Conservation (phyloP, 306 rosid genomes). For the Corylus heterophylla region DNA sequence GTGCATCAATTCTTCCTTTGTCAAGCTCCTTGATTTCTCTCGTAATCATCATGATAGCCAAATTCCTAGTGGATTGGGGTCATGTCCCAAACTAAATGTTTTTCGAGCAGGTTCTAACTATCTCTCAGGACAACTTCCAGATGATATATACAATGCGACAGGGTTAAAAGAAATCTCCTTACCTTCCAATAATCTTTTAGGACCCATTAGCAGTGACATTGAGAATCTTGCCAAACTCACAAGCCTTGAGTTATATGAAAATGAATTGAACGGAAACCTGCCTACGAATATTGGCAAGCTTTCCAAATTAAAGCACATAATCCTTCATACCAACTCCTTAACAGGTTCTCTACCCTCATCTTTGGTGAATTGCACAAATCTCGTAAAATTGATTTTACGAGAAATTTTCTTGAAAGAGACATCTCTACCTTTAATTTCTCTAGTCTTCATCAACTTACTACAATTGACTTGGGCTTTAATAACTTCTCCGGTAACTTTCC, state of each 20-base stretch:
- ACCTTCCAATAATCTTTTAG: not conserved
- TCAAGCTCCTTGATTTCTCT: constrained; percentile 9
- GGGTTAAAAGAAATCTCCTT: not conserved
- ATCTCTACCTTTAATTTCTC: constrained; percentile 4
- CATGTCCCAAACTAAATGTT: constrained; percentile 11
- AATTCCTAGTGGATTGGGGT: not conserved
- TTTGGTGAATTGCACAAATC: constrained; percentile 10
- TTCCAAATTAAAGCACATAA: not conserved
- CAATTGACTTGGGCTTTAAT: not conserved
- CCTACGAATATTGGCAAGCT: not conserved
- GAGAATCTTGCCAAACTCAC: not conserved
- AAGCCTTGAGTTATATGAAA: not conserved
- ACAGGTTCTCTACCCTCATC: constrained; percentile 3
- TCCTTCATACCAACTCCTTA: not conserved
- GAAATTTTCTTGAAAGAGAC: not conserved
- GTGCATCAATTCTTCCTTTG: not conserved
- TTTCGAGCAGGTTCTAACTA: constrained; percentile 7
- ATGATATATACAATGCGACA: not conserved
- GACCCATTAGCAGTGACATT: not conserved
- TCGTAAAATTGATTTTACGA: not conserved
- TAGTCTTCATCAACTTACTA: not conserved
- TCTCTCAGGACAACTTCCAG: constrained; percentile 6
- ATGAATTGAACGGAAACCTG: not conserved
- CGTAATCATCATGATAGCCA: not conserved
- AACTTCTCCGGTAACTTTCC: constrained; percentile 5